These are phyloP conservation scores for Euphorbia pulcherrima DNA, from an alignment of 345 rosid genomes.

Conservation along the genomic window DNA sequence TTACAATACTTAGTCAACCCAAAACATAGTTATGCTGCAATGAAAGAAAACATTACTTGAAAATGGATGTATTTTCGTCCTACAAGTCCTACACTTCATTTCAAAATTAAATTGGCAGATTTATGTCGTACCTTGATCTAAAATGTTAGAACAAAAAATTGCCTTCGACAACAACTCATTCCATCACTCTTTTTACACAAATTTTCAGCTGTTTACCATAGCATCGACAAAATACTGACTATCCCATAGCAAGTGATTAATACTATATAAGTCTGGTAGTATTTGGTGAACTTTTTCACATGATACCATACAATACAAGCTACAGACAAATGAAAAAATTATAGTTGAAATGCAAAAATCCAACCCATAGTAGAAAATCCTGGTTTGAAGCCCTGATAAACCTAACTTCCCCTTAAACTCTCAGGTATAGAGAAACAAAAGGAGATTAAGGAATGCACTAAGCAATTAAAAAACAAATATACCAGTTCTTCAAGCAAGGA, in stretches of 20 bases:
- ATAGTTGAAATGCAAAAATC: neutral
- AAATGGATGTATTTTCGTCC: neutral
- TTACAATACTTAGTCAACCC: no score
- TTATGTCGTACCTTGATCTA: no score
- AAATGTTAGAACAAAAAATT: no score
- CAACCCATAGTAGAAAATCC: neutral
- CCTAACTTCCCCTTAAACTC: no score
- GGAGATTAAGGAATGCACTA: no score
- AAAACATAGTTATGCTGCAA: no score
- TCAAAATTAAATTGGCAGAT: no score
- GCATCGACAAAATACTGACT: neutral
- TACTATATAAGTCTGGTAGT: neutral
- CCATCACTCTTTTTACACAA: neutral
- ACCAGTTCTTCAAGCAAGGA: conserved; percentile 42
- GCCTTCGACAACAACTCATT: neutral
- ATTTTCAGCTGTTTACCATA: neutral
- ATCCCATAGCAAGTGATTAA: neutral
- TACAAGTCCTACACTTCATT: no score
- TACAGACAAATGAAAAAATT: no score
- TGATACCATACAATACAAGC: neutral
- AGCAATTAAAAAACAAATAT: neutral
- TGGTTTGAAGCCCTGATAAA: no score
- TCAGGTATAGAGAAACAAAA: neutral
- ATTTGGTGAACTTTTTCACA: neutral
- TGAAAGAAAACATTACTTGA: neutral